These are phyloP conservation scores for Sphagnurus paluster DNA, from an alignment of 1,284 basidiomycete genomes.

Conservation along the genomic window DNA sequence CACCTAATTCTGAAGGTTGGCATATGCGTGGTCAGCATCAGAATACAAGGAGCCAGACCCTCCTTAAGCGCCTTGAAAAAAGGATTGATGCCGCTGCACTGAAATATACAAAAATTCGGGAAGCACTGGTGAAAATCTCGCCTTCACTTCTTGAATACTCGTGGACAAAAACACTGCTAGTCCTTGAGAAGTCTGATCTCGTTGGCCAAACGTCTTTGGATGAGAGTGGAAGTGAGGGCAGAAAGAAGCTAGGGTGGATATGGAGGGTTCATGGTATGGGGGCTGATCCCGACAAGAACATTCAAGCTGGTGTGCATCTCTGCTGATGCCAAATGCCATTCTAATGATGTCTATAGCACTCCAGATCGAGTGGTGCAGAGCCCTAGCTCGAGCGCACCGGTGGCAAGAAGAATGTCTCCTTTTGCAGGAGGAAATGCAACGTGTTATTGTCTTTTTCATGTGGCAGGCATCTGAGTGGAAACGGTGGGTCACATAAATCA, in stretches of 20 bases:
- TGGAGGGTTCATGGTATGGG: conserved; percentile 13
- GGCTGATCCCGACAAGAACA: neutral
- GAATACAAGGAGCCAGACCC: conserved; percentile 5
- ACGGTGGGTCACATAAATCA: neutral
- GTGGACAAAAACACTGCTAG: conserved; percentile 7
- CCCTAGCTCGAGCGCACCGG: conserved; percentile 3
- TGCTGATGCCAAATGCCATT: neutral
- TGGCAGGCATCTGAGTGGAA: conserved; percentile 5
- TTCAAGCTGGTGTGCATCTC: neutral
- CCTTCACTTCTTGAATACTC: neutral
- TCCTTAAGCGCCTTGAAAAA: conserved; percentile 6
- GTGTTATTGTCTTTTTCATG: conserved; percentile 1
- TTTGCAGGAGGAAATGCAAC: conserved; percentile 8
- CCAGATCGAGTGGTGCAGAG: conserved; percentile 10
- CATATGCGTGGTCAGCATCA: conserved; percentile 8
- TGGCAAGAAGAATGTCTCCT: conserved; percentile 4
- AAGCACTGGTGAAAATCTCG: conserved; percentile 4
- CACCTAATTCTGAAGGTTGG: conserved; percentile 10
- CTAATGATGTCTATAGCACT: neutral
- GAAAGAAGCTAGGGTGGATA: conserved; percentile 16
- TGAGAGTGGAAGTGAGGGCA: conserved; percentile 11
- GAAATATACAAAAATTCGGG: conserved; percentile 4
- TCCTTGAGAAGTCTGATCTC: neutral
- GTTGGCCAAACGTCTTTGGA: conserved; percentile 7
- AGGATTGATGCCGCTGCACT: neutral